Evolutionary conservation across 352 stramenopile species (phyloP).

Genomic region (Phytophthora europaea): DNA sequence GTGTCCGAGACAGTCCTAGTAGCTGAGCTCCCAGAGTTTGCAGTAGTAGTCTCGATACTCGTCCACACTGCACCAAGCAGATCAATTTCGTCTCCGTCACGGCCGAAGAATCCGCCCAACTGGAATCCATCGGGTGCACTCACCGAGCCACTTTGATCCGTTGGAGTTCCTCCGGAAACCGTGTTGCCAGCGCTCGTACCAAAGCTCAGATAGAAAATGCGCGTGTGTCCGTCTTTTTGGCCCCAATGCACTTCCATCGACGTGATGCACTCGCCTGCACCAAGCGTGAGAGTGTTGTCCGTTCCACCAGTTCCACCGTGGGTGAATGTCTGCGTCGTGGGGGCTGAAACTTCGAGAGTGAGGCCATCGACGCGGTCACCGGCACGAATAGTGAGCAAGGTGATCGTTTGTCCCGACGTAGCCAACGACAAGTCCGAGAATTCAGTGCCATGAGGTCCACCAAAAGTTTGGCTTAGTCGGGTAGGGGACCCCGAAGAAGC

Average conservation of each 20-base stretch:
- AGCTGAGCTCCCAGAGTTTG: conserved; percentile 2
- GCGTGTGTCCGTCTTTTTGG: conserved; percentile 30
- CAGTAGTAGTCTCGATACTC: conserved; percentile 11
- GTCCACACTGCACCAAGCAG: conserved; percentile 33
- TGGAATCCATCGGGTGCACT: conserved; percentile 31
- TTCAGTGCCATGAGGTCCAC: conserved; percentile 20
- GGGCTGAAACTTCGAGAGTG: conserved; percentile 19
- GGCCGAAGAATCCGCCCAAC: conserved; percentile 33
- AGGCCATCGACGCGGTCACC: conserved; percentile 24
- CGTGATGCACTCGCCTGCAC: conserved; percentile 23
- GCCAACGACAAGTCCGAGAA: conserved; percentile 28
- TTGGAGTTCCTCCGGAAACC: conserved; percentile 23
- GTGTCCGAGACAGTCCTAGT: conserved; percentile 14
- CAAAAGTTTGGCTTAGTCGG: conserved; percentile 6
- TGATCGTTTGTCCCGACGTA: conserved; percentile 29
- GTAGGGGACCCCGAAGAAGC: background rate
- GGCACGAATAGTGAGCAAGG: conserved; percentile 24
- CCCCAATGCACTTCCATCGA: conserved; percentile 35
- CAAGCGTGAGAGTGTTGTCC: conserved; percentile 24
- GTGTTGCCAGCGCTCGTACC: conserved; percentile 27
- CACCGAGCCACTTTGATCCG: conserved; percentile 22
- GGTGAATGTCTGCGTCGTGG: conserved; percentile 23
- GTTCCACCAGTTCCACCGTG: conserved; percentile 31
- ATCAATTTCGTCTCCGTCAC: conserved; percentile 36
- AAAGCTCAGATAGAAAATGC: conserved; percentile 30